A percentile compares a stretch with the other conserved stretches of the same genome.
Evolutionary conservation across 2,329 filamentous ascomycete species (phyloP).

Genomic region (Rhynchosporium secalis): DNA sequence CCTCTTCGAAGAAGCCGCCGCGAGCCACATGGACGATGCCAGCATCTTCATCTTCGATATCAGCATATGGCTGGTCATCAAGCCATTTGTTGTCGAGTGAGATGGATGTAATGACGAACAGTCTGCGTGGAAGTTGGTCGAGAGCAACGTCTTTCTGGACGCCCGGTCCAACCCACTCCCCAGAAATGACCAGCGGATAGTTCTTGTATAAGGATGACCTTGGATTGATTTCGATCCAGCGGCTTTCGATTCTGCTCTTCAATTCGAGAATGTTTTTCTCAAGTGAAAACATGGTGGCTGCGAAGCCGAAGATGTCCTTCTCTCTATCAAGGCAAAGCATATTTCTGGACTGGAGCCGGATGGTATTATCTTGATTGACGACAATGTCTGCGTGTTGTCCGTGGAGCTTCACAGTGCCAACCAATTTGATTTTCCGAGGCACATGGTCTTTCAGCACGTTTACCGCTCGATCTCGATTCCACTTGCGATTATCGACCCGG

Average conservation of each 20-base stretch:
- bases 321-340: slow-evolving; percentile 7
- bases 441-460: slow-evolving; percentile 7
- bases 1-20: slow-evolving; percentile 27
- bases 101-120: slow-evolving; percentile 32
- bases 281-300: slow-evolving; percentile 19
- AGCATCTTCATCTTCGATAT: slow-evolving; percentile 25
- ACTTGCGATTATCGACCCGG: slow-evolving; percentile 5
- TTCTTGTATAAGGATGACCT: slow-evolving; percentile 12
- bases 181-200: slow-evolving; percentile 31
- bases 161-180: slow-evolving; percentile 33
- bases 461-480: background rate
- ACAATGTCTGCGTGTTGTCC: slow-evolving; percentile 33
- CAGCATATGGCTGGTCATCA: slow-evolving; percentile 23
- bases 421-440: slow-evolving; percentile 1
- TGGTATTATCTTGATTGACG: slow-evolving; percentile 22
- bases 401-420: slow-evolving; percentile 34
- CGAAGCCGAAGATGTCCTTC: slow-evolving; percentile 22
- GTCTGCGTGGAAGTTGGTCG: slow-evolving; percentile 20
- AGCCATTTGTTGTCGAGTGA: slow-evolving; percentile 31
- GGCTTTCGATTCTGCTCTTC: background rate
- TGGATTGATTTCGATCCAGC: slow-evolving; percentile 23
- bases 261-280: slow-evolving; percentile 12
- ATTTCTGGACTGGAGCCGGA: slow-evolving; percentile 31
- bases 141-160: slow-evolving; percentile 31
- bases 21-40: slow-evolving; percentile 31